phyloP scores from a whole-genome alignment of 805 yeast species.

The Zygotorulaspora chibaensis region DNA sequence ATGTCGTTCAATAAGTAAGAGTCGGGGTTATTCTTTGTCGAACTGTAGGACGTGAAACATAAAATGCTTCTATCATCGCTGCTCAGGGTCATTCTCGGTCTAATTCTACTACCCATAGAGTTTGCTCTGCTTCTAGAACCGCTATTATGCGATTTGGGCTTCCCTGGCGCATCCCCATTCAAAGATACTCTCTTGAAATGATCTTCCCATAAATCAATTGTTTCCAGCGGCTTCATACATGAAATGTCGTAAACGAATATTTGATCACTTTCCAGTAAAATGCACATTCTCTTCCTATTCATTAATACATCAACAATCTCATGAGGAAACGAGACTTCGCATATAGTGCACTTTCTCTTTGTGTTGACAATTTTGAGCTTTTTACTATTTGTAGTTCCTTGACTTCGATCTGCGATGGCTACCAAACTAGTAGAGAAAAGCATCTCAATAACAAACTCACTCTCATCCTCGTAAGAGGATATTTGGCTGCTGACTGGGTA shows the following conservation, averaged over 20 bases:
- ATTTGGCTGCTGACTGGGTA: not conserved
- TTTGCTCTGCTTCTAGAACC: constrained; percentile 11
- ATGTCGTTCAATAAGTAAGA: constrained; percentile 43
- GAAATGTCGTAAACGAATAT: constrained; percentile 85
- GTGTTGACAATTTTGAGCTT: constrained; percentile 65
- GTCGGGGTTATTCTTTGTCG: constrained; percentile 40
- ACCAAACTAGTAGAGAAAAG: constrained; percentile 81
- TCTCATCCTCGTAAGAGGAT: constrained; percentile 38
- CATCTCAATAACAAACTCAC: constrained; percentile 66
- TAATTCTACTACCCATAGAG: constrained; percentile 13
- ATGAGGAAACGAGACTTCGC: constrained; percentile 85
- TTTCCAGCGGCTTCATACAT: constrained; percentile 76
- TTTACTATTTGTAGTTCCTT: constrained; percentile 55
- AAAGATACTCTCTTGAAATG: constrained; percentile 10
- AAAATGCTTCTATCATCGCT: constrained; percentile 32
- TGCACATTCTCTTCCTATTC: constrained; percentile 77
- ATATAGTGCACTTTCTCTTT: constrained; percentile 64
- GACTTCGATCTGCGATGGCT: constrained; percentile 74
- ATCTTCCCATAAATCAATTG: constrained; percentile 45
- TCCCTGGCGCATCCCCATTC: constrained; percentile 1
- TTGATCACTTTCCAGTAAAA: constrained; percentile 67
- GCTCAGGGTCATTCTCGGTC: constrained; percentile 27
- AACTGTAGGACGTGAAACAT: constrained; percentile 29
- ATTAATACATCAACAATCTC: constrained; percentile 66
- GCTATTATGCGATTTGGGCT: constrained; percentile 3